These are phyloP conservation scores for Candida sp. DNA, from an alignment of 1,139 yeast genomes.

Conservation along the genomic window DNA sequence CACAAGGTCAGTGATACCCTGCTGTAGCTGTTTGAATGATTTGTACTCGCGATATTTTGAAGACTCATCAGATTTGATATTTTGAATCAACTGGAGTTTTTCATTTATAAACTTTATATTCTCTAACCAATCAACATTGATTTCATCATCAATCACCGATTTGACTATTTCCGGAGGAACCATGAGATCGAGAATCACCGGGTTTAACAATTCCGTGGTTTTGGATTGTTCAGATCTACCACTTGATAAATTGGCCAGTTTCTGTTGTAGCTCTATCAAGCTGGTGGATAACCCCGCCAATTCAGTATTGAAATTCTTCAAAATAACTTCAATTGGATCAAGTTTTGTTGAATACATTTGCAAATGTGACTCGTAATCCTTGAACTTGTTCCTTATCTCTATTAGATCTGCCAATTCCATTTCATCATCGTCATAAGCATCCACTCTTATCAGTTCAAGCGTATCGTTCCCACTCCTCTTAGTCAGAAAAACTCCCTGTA, in stretches of 20 bases:
- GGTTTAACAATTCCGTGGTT: slow-evolving; percentile 59
- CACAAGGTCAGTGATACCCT: slow-evolving; percentile 40
- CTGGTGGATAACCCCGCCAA: slow-evolving; percentile 58
- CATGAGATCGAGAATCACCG: slow-evolving; percentile 68
- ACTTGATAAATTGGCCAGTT: slow-evolving; percentile 33
- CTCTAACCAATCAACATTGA: slow-evolving; percentile 55
- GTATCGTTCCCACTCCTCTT: background rate
- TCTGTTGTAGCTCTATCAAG: slow-evolving; percentile 54
- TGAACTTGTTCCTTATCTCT: slow-evolving; percentile 15
- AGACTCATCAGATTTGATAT: slow-evolving; percentile 19
- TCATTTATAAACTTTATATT: slow-evolving; percentile 55
- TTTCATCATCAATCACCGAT: slow-evolving; percentile 39
- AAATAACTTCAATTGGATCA: slow-evolving; percentile 34
- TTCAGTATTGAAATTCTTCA: slow-evolving; percentile 53
- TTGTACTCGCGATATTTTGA: slow-evolving; percentile 24
- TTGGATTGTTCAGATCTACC: slow-evolving; percentile 49
- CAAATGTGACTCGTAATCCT: slow-evolving; percentile 33
- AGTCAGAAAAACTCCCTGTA: slow-evolving; percentile 1
- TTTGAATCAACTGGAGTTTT: slow-evolving; percentile 46
- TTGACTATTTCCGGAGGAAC: slow-evolving; percentile 67
- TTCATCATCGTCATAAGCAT: slow-evolving; percentile 7
- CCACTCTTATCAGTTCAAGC: slow-evolving; percentile 17
- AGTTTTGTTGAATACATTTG: slow-evolving; percentile 32
- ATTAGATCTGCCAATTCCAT: slow-evolving; percentile 2
- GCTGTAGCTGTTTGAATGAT: slow-evolving; percentile 33